A percentile compares a stretch with the other conserved stretches of the same genome.
Evolutionary conservation across 495 filamentous ascomycete genomes (phyloP).

Genomic region (Physcia stellaris): DNA sequence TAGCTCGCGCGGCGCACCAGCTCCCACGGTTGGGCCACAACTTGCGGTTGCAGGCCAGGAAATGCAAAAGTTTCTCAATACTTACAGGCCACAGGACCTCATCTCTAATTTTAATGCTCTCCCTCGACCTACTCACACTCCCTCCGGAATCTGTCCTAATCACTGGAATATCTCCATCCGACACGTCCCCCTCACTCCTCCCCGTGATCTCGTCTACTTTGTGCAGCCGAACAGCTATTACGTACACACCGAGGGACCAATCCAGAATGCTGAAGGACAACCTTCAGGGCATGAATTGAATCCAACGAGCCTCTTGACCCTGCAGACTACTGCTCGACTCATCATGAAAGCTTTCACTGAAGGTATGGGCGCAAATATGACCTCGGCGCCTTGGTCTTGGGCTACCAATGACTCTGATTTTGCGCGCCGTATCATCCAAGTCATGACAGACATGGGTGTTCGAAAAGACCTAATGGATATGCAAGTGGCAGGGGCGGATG

Average conservation of each 20-base stretch:
- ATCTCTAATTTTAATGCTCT: conserved; percentile 7
- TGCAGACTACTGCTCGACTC: conserved; percentile 8
- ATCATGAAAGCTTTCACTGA: conserved; percentile 9
- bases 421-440: conserved; percentile 2
- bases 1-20: not conserved
- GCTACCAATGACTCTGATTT: conserved; percentile 3
- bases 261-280: conserved; percentile 1
- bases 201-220: conserved; percentile 7
- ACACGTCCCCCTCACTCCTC: conserved; percentile 6
- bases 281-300: not conserved
- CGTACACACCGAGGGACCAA: conserved; percentile 5
- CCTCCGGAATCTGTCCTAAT: conserved; percentile 6
- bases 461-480: conserved; percentile 2
- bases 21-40: not conserved
- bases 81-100: conserved; percentile 3
- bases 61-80: not conserved
- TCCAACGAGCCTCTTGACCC: conserved; percentile 5
- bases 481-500: conserved; percentile 1
- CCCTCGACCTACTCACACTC: conserved; percentile 1
- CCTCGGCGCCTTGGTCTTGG: conserved; percentile 5
- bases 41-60: not conserved
- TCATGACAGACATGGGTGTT: conserved; percentile 6
- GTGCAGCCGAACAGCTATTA: conserved; percentile 4
- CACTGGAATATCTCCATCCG: conserved; percentile 11
- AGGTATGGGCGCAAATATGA: conserved; percentile 2